A percentile compares a stretch with the other conserved stretches of the same genome.
phyloP scores from a whole-genome alignment of 495 filamentous ascomycete species.

The Venustampulla echinocandica region DNA sequence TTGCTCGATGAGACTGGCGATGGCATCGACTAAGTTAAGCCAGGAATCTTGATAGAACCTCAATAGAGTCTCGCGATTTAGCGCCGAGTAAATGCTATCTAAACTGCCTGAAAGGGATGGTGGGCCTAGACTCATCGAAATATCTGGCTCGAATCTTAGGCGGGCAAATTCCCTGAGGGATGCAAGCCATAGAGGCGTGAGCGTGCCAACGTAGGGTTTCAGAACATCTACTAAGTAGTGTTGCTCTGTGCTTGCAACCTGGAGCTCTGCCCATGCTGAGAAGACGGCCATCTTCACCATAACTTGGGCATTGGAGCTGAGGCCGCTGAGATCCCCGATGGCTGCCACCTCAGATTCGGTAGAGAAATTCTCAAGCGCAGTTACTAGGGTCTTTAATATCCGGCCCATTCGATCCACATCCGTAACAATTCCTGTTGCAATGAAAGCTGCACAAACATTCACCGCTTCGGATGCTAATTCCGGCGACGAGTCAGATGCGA shows the following conservation, averaged over 20 bases:
- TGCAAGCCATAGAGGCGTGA: constrained; percentile 89
- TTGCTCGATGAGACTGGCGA: constrained; percentile 93
- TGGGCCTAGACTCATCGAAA: constrained; percentile 76
- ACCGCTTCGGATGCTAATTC: constrained; percentile 92
- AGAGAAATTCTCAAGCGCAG: constrained; percentile 86
- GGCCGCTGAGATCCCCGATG: constrained; percentile 86
- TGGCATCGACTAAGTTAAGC: constrained; percentile 94
- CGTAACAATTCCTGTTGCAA: constrained; percentile 93
- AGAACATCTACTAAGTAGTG: constrained; percentile 82
- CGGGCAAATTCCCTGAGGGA: constrained; percentile 91
- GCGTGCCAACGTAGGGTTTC: constrained; percentile 76
- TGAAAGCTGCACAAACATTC: constrained; percentile 95
- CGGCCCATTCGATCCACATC: constrained; percentile 97
- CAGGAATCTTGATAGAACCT: constrained; percentile 97
- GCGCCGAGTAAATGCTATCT: constrained; percentile 83
- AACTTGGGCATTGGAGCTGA: constrained; percentile 92
- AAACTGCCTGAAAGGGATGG: constrained; percentile 66
- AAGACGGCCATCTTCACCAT: constrained; percentile 98
- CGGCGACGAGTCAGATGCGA: constrained; percentile 90
- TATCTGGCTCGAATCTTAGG: constrained; percentile 91
- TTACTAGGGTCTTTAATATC: constrained; percentile 86
- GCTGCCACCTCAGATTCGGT: constrained; percentile 73
- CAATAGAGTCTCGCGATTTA: constrained; percentile 88
- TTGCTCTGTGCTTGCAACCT: constrained; percentile 91
- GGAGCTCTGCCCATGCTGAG: constrained; percentile 97